Evolutionary conservation across 805 yeast species (phyloP).

Genomic region (Metschnikowia sp.): DNA sequence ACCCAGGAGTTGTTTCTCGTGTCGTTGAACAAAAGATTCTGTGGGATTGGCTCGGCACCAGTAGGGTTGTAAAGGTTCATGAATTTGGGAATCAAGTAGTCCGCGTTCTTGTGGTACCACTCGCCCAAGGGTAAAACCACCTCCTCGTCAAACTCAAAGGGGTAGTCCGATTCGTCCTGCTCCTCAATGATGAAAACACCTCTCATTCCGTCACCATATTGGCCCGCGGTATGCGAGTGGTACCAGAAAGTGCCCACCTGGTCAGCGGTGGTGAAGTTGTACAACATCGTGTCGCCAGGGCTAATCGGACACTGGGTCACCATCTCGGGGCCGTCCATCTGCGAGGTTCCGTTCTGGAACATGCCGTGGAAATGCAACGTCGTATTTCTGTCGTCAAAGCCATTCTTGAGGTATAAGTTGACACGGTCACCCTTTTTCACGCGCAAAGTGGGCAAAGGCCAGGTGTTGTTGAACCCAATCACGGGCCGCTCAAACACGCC

Average conservation of each 20-base stretch:
- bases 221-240: constrained; percentile 89
- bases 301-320: constrained; percentile 89
- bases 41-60: constrained; percentile 98
- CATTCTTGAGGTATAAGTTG: constrained; percentile 69
- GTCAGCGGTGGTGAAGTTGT: constrained; percentile 81
- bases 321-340: constrained; percentile 90
- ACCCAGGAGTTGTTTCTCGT: constrained; percentile 72
- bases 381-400: constrained; percentile 61
- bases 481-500: constrained; percentile 53
- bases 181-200: constrained; percentile 75
- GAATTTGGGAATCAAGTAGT: constrained; percentile 53
- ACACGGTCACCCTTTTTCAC: constrained; percentile 80
- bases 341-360: constrained; percentile 70
- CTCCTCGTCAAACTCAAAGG: constrained; percentile 81
- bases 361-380: constrained; percentile 92
- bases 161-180: constrained; percentile 43
- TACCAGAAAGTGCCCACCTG: constrained; percentile 96
- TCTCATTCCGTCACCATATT: constrained; percentile 92
- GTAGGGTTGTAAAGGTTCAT: constrained; percentile 81
- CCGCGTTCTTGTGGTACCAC: constrained; percentile 76
- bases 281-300: constrained; percentile 69
- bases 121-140: constrained; percentile 66
- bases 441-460: constrained; percentile 86
- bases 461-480: constrained; percentile 63
- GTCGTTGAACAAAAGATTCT: constrained; percentile 74